Base-by-base conservation (phyloP, 352 stramenopile genomes). In the Phytophthora chlamydospora region DNA sequence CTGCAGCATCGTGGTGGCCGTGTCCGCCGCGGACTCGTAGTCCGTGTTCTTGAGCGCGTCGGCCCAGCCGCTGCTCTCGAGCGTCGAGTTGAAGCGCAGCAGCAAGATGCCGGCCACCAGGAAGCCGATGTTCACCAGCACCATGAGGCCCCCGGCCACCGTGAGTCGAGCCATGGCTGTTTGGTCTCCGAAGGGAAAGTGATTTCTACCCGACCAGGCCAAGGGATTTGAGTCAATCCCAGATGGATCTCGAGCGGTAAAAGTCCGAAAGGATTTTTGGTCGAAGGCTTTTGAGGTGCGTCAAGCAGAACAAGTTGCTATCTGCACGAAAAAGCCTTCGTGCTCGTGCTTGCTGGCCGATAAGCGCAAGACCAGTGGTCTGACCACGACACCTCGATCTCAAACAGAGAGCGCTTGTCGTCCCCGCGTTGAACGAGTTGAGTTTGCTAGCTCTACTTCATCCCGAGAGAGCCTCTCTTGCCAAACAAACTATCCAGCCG, bases 81-180 rank as follows among this genome's bases (percentile, higher is more conserved):
- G 68, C 6, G 68, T 75, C 36, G 40, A 54, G 17, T 76, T 73
- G 58, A 93, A 91, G 24, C 72, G 80, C 50, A 96, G 73, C 29
- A 96, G 62, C 53, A 94, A 31, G 17, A 62, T 73, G 35, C 88
- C 88, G 0, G 73, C 80, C 13, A 70, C 67, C 27, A 96, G 58
- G 51, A 96, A 93, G 32, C 72, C 71, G 21, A 89, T 62, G 67
- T 95, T 96, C 52, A 94, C 73, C 16, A 91, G 47, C 50, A 95
- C 73, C 66, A 95, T 75, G 44, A 93, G 62, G 42, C 72, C 69
- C 13, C 71, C 78, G 27, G 84, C 80, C 2, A 68, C 17, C 10
- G 81, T 84, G 45, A 88, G 41, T 16, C 51, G 56, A 59, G 70
- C 61, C 46, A 64, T 78, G 12, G 6, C 53, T 45, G 6, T 14